Percentiles rank a stretch among this genome's conserved stretches.
Evolutionary conservation across 768 basidiomycete genomes (phyloP).

Genomic region (Lactifluus piperatus): DNA sequence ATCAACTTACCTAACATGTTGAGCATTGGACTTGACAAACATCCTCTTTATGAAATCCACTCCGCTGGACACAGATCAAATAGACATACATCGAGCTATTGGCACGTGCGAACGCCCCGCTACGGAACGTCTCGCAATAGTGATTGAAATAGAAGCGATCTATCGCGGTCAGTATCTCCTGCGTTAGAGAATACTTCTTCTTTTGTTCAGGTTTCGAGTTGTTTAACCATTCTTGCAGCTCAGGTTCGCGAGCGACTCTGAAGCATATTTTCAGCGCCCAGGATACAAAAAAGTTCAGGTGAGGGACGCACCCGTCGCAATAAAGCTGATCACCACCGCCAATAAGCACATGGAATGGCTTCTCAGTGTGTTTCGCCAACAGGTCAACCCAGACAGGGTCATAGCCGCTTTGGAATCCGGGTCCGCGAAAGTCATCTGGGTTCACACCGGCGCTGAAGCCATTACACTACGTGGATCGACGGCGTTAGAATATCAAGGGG

Average conservation of each 20-base stretch:
- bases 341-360: slow-evolving; percentile 84
- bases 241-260: slow-evolving; percentile 79
- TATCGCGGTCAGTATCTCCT: slow-evolving; percentile 65
- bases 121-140: slow-evolving; percentile 79
- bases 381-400: slow-evolving; percentile 94
- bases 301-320: slow-evolving; percentile 56
- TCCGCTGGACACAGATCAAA: neutral
- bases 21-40: slow-evolving; percentile 60
- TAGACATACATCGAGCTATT: slow-evolving; percentile 78
- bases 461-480: slow-evolving; percentile 49
- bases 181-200: slow-evolving; percentile 48
- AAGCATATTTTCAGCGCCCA: neutral
- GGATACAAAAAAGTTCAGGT: neutral
- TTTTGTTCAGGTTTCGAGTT: slow-evolving; percentile 50
- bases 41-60: neutral
- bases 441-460: slow-evolving; percentile 88
- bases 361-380: slow-evolving; percentile 67
- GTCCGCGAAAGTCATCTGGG: slow-evolving; percentile 75
- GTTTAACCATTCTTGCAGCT: slow-evolving; percentile 79
- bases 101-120: slow-evolving; percentile 83
- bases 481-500: neutral
- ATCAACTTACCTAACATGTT: slow-evolving; percentile 66
- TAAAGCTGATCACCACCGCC: slow-evolving; percentile 95
- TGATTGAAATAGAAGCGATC: slow-evolving; percentile 89
- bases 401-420: slow-evolving; percentile 72